Conservation (phyloP, 2,329 filamentous ascomycete species). For the Aspergillus viridinutans region DNA sequence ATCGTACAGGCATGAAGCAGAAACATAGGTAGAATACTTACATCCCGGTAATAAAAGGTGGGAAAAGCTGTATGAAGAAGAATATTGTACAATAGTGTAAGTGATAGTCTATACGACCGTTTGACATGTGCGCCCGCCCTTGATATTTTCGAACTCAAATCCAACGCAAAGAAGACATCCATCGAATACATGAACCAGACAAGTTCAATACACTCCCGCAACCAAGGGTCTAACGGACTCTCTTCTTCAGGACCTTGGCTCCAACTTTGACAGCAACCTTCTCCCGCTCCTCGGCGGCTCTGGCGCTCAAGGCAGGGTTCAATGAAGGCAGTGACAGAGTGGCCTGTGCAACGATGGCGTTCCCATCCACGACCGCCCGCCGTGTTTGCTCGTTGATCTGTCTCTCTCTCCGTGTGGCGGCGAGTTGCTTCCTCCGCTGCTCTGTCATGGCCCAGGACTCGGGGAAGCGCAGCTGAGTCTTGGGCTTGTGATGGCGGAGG, state of each 20-base stretch:
- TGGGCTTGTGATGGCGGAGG: constrained; percentile 73
- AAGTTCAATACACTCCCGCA: background rate
- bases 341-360: constrained; percentile 36
- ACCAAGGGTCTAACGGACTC: constrained; percentile 7
- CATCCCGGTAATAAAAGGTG: background rate
- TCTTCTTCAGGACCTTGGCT: constrained; percentile 15
- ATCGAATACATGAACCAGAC: background rate
- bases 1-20: too few species aligned
- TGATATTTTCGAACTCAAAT: constrained; percentile 28
- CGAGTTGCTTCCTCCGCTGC: constrained; percentile 62
- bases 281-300: constrained; percentile 16
- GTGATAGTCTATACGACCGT: constrained; percentile 4
- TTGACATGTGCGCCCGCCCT: constrained; percentile 28
- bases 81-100: constrained; percentile 23
- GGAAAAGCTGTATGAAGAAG: background rate
- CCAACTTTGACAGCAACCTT: constrained; percentile 17
- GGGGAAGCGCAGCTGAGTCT: constrained; percentile 68
- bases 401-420: constrained; percentile 53
- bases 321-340: constrained; percentile 28
- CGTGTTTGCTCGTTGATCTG: constrained; percentile 56
- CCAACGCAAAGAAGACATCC: constrained; percentile 16
- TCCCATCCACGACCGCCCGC: constrained; percentile 51
- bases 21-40: background rate
- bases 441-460: constrained; percentile 75
- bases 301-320: constrained; percentile 26